phyloP scores from a whole-genome alignment of 2,329 filamentous ascomycete species.

The Calonectria montana region DNA sequence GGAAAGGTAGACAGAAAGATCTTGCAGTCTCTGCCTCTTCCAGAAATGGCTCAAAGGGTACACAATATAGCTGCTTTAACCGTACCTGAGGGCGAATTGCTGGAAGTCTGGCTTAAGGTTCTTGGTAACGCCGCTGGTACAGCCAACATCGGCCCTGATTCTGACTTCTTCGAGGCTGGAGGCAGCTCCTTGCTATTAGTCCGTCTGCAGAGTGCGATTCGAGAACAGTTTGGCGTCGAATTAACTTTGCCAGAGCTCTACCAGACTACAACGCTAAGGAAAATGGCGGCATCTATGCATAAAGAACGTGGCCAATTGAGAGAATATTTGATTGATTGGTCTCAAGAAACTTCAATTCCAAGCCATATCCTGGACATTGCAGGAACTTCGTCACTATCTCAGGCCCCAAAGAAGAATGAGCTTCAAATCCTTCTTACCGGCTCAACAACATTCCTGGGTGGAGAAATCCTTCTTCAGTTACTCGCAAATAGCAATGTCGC shows the following conservation, averaged over 20 bases:
- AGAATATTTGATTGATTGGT: constrained; percentile 13
- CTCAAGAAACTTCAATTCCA: background rate
- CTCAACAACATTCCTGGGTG: constrained; percentile 30
- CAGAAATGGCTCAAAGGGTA: background rate
- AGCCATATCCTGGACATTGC: background rate
- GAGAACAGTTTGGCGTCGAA: constrained; percentile 18
- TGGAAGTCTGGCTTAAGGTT: background rate
- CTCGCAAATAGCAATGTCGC: constrained; percentile 43
- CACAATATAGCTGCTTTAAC: background rate
- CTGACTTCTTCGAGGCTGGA: constrained; percentile 57
- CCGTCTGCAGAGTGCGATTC: constrained; percentile 48
- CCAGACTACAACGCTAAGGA: constrained; percentile 48
- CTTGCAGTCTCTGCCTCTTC: background rate
- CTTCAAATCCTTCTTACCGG: constrained; percentile 30
- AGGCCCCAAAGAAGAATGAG: no score
- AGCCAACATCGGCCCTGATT: background rate
- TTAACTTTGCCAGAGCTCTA: constrained; percentile 52
- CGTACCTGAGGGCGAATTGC: background rate
- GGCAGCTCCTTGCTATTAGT: constrained; percentile 56
- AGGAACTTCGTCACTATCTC: background rate
- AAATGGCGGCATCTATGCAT: constrained; percentile 48
- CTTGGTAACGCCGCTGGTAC: background rate
- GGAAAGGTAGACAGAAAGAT: background rate
- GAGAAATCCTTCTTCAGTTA: constrained; percentile 50
- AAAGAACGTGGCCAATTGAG: background rate